phyloP scores from a whole-genome alignment of 345 rosid species.

The Adansonia digitata region DNA sequence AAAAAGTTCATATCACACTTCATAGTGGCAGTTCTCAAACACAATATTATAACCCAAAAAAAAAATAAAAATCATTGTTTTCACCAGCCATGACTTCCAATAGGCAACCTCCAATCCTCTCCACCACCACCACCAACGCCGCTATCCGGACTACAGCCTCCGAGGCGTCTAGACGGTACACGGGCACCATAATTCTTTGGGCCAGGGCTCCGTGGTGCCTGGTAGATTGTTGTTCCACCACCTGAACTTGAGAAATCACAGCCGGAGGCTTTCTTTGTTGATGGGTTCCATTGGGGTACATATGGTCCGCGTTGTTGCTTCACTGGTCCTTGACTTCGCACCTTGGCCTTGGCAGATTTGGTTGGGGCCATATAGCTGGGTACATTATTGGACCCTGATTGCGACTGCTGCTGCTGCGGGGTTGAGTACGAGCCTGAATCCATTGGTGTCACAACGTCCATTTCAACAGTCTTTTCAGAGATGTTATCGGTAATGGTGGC shows the following conservation, averaged over 20 bases:
- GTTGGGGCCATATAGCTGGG: constrained; percentile 93
- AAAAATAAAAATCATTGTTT: constrained; percentile 31
- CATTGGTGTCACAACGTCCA: constrained; percentile 44
- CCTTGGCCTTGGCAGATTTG: constrained; percentile 86
- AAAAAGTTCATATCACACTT: neutral
- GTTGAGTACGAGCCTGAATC: constrained; percentile 29
- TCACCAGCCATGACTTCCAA: constrained; percentile 51
- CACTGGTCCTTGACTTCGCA: constrained; percentile 34
- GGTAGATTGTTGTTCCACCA: constrained; percentile 36
- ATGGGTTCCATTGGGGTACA: constrained; percentile 69
- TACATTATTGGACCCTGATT: constrained; percentile 25
- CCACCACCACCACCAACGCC: too few species aligned
- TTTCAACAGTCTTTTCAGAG: constrained; percentile 83
- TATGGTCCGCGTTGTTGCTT: constrained; percentile 45
- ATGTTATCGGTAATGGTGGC: constrained; percentile 53
- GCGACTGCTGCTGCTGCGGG: constrained; percentile 29
- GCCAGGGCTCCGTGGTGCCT: constrained; percentile 57
- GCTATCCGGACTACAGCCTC: constrained; percentile 40
- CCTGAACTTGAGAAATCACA: constrained; percentile 75
- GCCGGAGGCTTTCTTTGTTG: constrained; percentile 48
- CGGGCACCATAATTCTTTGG: constrained; percentile 31
- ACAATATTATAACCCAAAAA: too few species aligned
- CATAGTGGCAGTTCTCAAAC: neutral
- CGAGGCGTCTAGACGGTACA: constrained; percentile 17
- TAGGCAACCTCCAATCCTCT: too few species aligned